Base-by-base conservation (phyloP, 2,329 filamentous ascomycete species). In the Monosporascus sp. region DNA sequence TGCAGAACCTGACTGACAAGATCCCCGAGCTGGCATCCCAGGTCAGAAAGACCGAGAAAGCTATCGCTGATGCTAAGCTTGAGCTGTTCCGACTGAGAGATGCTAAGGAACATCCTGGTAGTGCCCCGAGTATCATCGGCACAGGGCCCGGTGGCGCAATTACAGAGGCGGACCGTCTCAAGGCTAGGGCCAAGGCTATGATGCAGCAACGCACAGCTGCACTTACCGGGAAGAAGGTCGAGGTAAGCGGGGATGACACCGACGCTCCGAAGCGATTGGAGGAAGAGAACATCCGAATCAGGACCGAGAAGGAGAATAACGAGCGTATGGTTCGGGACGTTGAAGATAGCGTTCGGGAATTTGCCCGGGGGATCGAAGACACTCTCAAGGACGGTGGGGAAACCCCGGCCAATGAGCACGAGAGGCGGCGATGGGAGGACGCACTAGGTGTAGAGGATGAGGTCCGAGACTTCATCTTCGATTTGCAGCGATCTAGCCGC, bases 151-250 rank as follows among this genome's bases (percentile, higher is more conserved):
- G 93, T 44, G 94, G 94, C 50, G 74, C 84, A 45, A 84, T 99
- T 42, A 99, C 94, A 0, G 94, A 99, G 71, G 88, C 90, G 3
- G 94, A 99, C 72, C 85, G 93, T 51, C 82, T 97, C 60, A 97
- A 97, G 75, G 94, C 94, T 37, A 85, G 92, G 61, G 93, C 94
- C 34, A 96, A 92, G 73, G 93, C 93, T 39, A 96, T 97, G 85
- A 99, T 99, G 94, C 93, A 97, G 73, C 92, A 96, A 65, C 88
- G 94, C 54, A 92, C 94, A 60, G 94, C 94, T 52, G 93, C 94
- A 18, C 75, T 99, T 57, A 90, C 91, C 22, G 94, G 94, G 53
- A 90, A 87, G 70, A 91, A 92, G 66, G 75, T 86, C 47, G 84
- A 89, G 38, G 70, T 76, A 2, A 76, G 74, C 46, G 81, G 86